Percentiles rank a stretch among this genome's conserved stretches.
Evolutionary conservation across 2,329 filamentous ascomycete species (phyloP).

Genomic region (Diaporthe velutina): DNA sequence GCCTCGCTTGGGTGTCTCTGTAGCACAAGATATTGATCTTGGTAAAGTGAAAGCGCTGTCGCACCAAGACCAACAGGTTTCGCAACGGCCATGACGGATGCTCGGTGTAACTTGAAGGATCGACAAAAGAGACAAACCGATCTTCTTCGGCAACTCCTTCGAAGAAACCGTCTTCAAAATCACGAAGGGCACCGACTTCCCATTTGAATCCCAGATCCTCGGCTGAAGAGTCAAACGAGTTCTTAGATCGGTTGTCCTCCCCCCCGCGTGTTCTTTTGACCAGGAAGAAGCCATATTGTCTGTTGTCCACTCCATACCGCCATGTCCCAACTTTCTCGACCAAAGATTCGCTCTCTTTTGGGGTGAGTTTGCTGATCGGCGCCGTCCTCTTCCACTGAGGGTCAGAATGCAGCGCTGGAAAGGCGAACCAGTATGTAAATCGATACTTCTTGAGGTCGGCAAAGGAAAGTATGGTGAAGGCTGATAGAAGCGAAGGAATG

Average conservation of each 20-base stretch:
- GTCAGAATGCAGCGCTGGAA: conserved; percentile 91
- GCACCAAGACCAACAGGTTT: conserved; percentile 87
- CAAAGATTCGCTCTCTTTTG: conserved; percentile 80
- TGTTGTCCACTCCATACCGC: conserved; percentile 83
- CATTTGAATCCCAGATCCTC: conserved; percentile 76
- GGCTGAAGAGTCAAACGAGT: conserved; percentile 64
- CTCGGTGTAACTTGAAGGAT: conserved; percentile 89
- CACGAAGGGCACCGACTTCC: conserved; percentile 80
- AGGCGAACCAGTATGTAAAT: conserved; percentile 98
- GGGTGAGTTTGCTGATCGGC: conserved; percentile 67
- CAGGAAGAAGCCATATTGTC: conserved; percentile 96
- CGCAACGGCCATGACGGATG: conserved; percentile 94
- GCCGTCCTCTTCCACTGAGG: conserved; percentile 80
- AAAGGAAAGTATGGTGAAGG: conserved; percentile 90
- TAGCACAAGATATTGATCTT: conserved; percentile 91
- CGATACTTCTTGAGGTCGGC: conserved; percentile 98
- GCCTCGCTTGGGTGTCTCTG: conserved; percentile 81
- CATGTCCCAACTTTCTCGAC: conserved; percentile 90
- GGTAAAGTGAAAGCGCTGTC: conserved; percentile 82
- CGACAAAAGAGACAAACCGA: conserved; percentile 87
- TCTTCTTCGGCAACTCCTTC: conserved; percentile 77
- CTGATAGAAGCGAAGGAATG: conserved; percentile 89
- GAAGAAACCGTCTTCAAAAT: conserved; percentile 92
- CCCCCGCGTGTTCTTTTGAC: conserved; percentile 76
- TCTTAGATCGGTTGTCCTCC: conserved; percentile 49